phyloP scores from a whole-genome alignment of 805 yeast species.

The Sugiyamaella marilandica region DNA sequence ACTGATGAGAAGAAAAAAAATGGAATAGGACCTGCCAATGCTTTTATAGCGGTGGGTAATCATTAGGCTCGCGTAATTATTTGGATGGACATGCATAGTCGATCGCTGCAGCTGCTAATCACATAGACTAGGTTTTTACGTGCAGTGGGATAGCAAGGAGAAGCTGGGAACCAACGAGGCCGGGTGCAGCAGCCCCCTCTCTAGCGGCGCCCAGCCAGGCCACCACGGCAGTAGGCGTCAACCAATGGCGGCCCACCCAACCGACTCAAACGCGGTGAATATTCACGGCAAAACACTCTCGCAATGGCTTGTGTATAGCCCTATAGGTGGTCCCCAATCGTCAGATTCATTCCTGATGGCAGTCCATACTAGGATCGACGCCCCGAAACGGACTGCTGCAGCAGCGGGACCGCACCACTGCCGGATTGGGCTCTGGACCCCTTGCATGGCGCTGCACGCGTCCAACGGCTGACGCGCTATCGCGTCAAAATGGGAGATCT shows the following conservation, averaged over 20 bases:
- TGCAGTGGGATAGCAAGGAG: not conserved
- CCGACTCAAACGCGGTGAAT: no score
- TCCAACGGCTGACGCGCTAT: slow-evolving; percentile 2
- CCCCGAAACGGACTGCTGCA: not conserved
- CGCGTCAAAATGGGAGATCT: not conserved
- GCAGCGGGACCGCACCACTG: not conserved
- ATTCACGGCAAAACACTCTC: not conserved
- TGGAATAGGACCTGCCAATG: not conserved
- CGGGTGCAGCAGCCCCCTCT: no score
- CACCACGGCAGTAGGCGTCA: no score
- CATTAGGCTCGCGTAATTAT: not conserved
- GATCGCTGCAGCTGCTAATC: not conserved
- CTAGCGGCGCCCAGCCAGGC: no score
- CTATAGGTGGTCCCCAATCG: not conserved
- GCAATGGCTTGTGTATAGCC: not conserved
- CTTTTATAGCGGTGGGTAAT: no score
- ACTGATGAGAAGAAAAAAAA: not conserved
- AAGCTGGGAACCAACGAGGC: not conserved
- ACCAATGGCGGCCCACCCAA: no score
- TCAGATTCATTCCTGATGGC: not conserved
- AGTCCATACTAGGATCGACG: slow-evolving; percentile 2
- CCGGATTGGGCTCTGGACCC: not conserved
- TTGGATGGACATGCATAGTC: not conserved
- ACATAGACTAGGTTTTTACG: not conserved
- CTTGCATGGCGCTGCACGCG: slow-evolving; percentile 4